These are phyloP conservation scores for Furcasterigmium sp. DNA, from an alignment of 2,329 filamentous ascomycete species.

Conservation along the genomic window DNA sequence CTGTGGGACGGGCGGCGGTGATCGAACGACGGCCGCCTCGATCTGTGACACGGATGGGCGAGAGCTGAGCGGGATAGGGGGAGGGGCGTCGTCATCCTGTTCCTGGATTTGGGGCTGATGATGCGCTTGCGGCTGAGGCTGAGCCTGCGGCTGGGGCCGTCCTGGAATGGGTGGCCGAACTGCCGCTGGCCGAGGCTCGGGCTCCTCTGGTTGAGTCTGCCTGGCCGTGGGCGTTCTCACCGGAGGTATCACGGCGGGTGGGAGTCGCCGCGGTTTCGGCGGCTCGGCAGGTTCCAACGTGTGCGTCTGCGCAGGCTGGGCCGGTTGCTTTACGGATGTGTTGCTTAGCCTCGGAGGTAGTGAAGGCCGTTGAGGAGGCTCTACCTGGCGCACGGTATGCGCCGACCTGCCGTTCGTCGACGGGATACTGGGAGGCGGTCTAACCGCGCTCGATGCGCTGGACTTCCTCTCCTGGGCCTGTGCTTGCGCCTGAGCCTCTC, in stretches of 20 bases:
- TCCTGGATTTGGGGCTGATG: too few relatives aligned
- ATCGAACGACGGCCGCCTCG: constrained; percentile 32
- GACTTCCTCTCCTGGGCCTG: constrained; percentile 14
- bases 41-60: constrained; percentile 49
- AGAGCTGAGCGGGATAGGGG: constrained; percentile 46
- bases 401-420: constrained; percentile 31
- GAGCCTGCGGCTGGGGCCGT: not conserved
- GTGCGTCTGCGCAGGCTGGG: constrained; percentile 9
- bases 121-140: constrained; percentile 10
- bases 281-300: constrained; percentile 5
- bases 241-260: constrained; percentile 8
- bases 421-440: constrained; percentile 20
- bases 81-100: constrained; percentile 34
- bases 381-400: constrained; percentile 26
- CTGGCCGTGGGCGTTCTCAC: constrained; percentile 2
- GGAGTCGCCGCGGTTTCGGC: constrained; percentile 8
- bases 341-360: constrained; percentile 47
- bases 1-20: constrained; percentile 17
- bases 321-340: constrained; percentile 32
- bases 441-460: not conserved
- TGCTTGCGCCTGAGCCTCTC: constrained; percentile 38
- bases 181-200: not conserved
- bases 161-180: constrained; percentile 7
- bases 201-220: not conserved
- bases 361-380: constrained; percentile 28